Evolutionary conservation across 2,329 filamentous ascomycete genomes (phyloP).

Genomic region (Colletotrichum lupini): DNA sequence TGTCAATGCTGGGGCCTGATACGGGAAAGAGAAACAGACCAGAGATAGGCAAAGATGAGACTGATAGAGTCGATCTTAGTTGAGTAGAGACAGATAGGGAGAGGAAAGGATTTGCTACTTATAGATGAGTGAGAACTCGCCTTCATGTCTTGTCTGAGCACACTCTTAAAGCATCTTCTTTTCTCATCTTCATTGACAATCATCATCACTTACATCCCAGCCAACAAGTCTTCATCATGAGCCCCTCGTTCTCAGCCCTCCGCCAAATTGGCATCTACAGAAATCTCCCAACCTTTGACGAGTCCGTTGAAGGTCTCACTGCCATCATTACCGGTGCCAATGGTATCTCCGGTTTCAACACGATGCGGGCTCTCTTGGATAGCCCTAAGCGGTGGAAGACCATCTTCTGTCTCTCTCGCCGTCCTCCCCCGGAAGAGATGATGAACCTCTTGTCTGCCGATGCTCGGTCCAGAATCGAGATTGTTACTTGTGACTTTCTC

Average conservation of each 20-base stretch:
- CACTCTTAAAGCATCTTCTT: too few relatives aligned
- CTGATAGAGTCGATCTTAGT: background rate
- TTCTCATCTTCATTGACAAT: too few relatives aligned
- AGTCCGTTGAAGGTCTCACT: background rate
- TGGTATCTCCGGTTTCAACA: constrained; percentile 23
- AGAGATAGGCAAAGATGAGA: background rate
- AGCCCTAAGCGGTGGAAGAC: constrained; percentile 16
- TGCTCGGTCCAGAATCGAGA: background rate
- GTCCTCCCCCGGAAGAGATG: background rate
- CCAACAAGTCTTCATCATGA: background rate
- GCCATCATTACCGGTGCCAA: constrained; percentile 25
- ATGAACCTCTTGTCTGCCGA: constrained; percentile 4
- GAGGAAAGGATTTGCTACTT: too few relatives aligned
- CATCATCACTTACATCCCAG: too few relatives aligned
- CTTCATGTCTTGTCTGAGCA: too few relatives aligned
- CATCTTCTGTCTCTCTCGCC: constrained; percentile 13
- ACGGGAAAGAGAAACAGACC: too few relatives aligned
- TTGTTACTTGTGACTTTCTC: constrained; percentile 19
- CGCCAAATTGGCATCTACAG: background rate
- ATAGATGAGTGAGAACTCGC: too few relatives aligned
- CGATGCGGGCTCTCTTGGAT: constrained; percentile 10
- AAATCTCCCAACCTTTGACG: constrained; percentile 1
- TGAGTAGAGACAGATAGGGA: too few relatives aligned
- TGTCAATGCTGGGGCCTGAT: background rate
- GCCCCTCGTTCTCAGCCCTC: background rate